Percentiles rank a stretch among this genome's conserved stretches.
These are phyloP conservation scores for Aspergillus sclerotioniger DNA, from an alignment of 495 filamentous ascomycete species.

Conservation along the genomic window DNA sequence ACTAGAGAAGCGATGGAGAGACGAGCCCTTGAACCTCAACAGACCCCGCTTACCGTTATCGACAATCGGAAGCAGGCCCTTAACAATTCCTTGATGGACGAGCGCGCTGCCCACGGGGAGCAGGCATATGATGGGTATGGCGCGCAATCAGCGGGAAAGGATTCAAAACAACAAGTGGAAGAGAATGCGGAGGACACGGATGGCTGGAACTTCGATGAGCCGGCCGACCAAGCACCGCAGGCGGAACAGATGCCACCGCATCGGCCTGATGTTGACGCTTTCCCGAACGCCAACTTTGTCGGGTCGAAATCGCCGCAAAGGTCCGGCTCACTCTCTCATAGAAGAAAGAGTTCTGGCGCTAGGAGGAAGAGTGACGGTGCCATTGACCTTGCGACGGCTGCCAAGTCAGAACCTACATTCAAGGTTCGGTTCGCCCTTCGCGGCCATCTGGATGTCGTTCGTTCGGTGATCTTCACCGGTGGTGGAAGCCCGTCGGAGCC, in stretches of 20 bases:
- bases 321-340: constrained; percentile 62
- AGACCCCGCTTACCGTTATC: constrained; percentile 33
- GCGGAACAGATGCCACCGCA: constrained; percentile 54
- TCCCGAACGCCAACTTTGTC: constrained; percentile 78
- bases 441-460: constrained; percentile 90
- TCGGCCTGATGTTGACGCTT: constrained; percentile 78
- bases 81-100: constrained; percentile 49
- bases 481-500: constrained; percentile 92
- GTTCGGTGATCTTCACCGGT: constrained; percentile 92
- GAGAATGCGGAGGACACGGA: constrained; percentile 60
- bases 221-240: constrained; percentile 37
- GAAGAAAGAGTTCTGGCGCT: constrained; percentile 77
- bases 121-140: constrained; percentile 59
- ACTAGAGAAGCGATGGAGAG: constrained; percentile 36
- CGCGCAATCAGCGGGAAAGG: constrained; percentile 41
- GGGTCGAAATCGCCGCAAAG: constrained; percentile 74
- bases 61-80: constrained; percentile 38
- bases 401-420: constrained; percentile 67
- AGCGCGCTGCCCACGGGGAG: constrained; percentile 53
- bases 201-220: constrained; percentile 91
- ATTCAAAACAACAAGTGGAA: constrained; percentile 28
- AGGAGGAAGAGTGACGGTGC: constrained; percentile 57
- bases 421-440: constrained; percentile 89
- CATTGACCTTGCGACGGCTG: constrained; percentile 39
- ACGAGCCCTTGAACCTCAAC: constrained; percentile 38